phyloP scores from a whole-genome alignment of 2,329 filamentous ascomycete species.

The Neonectria sp. region DNA sequence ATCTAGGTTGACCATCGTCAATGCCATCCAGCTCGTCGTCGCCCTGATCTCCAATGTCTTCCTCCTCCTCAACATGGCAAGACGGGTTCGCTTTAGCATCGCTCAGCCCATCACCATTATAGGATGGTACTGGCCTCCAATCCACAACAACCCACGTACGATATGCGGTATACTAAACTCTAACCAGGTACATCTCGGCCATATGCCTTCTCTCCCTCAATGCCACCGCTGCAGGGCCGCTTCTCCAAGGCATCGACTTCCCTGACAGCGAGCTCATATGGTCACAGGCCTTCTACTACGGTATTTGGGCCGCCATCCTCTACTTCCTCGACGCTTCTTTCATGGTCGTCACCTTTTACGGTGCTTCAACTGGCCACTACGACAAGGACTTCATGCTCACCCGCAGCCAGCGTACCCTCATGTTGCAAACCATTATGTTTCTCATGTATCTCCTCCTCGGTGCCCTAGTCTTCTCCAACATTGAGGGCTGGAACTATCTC shows the following conservation, averaged over 20 bases:
- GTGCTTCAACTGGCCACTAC: slow-evolving; percentile 80
- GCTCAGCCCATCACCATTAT: slow-evolving; percentile 88
- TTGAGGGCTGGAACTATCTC: slow-evolving; percentile 83
- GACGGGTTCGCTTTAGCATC: slow-evolving; percentile 82
- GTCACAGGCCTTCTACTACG: slow-evolving; percentile 92
- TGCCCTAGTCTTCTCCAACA: slow-evolving; percentile 79
- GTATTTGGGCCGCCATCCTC: slow-evolving; percentile 81
- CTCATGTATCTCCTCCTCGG: slow-evolving; percentile 86
- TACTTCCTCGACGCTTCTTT: slow-evolving; percentile 86
- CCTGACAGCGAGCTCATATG: slow-evolving; percentile 69
- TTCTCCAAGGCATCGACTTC: slow-evolving; percentile 54
- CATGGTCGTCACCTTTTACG: slow-evolving; percentile 84
- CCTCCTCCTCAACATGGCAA: slow-evolving; percentile 89
- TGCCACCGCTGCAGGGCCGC: slow-evolving; percentile 74
- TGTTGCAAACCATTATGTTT: slow-evolving; percentile 91
- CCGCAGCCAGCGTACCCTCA: slow-evolving; percentile 86
- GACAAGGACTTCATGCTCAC: slow-evolving; percentile 84
- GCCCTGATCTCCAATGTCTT: slow-evolving; percentile 86
- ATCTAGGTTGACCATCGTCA: slow-evolving; percentile 78
- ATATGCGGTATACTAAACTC: not conserved
- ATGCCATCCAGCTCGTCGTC: slow-evolving; percentile 82
- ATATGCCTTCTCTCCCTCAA: slow-evolving; percentile 77
- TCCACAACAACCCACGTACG: not conserved
- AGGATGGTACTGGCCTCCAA: slow-evolving; percentile 72
- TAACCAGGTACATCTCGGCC: slow-evolving; percentile 68